Conservation (phyloP, 345 rosid genomes). For the Mallotus nudiflorus region DNA sequence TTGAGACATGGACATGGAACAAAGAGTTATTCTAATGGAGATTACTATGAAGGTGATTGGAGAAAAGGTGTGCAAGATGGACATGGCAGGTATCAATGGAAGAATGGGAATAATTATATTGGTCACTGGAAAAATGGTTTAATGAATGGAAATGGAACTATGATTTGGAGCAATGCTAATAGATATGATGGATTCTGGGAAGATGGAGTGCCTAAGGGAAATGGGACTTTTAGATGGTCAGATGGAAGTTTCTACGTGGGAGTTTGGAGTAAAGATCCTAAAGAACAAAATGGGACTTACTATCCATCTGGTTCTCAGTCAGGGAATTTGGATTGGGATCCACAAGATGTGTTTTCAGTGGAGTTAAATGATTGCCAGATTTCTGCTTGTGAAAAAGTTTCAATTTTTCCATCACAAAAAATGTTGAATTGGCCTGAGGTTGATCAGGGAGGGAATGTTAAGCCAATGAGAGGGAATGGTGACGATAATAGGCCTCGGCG, state of each 20-base stretch:
- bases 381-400: conserved; percentile 56
- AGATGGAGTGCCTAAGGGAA: conserved; percentile 81
- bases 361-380: conserved; percentile 65
- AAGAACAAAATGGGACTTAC: conserved; percentile 77
- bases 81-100: conserved; percentile 89
- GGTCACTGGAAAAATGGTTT: conserved; percentile 82
- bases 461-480: conserved; percentile 26
- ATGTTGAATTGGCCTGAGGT: conserved; percentile 58
- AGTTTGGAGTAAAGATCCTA: conserved; percentile 80
- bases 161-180: conserved; percentile 83
- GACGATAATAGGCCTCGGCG: conserved; percentile 49
- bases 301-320: conserved; percentile 58
- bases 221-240: conserved; percentile 71
- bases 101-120: conserved; percentile 64
- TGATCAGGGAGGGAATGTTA: conserved; percentile 31
- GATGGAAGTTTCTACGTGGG: conserved; percentile 90
- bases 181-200: conserved; percentile 95
- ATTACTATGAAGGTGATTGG: conserved; percentile 90
- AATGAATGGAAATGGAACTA: conserved; percentile 78
- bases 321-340: conserved; percentile 75
- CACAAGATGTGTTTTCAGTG: conserved; percentile 58
- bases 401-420: conserved; percentile 82
- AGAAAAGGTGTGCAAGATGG: conserved; percentile 82
- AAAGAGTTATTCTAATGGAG: conserved; percentile 69
- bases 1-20: conserved; percentile 82